Evolutionary conservation across 2,329 filamentous ascomycete species (phyloP), one percentile per base, ranked within the genome.

Genomic region (Alternaria ethzedia): DNA sequence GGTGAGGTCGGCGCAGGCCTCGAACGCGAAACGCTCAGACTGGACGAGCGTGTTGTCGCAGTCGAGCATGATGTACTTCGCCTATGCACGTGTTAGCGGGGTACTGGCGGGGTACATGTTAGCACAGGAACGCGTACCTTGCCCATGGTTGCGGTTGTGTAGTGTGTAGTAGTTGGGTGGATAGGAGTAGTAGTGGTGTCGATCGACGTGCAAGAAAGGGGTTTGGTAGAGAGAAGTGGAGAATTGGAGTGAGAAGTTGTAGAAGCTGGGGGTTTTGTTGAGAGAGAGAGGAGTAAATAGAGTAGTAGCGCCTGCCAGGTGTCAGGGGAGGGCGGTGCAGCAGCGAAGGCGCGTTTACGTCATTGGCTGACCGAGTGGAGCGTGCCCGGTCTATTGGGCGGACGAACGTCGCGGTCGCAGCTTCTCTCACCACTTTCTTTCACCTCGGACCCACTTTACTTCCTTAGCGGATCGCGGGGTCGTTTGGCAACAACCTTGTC

Each of bases 41-140:
- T 96, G 89, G 79, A 96, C 93, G 79, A 97, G 92, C 68, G 94
- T 97, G 87, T 97, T 97, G 88, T 97, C 85, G 81, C 86, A 85
- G 81, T 85, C 83, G 78, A 85, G 82, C 68, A 85, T 82, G 75
- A 85, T 82, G 77, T 84, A 82, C 70, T 83, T 84, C 77, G 81
- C 81, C 80, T 82, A 64, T 23, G 17, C 44, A 56, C 13, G 3
- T 26, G 60, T 75, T 65, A 77, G 72, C 55, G 65, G 57, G 66
- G 67, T 63, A 57, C 60, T 56, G 54, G 68, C 54, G 67, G 71
- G 69, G 66, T 63, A 64, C 59, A 13, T 61, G 45, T 45, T 56
- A 32, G 32, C 44, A 46, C 41, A 59, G 21, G 9, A 43, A 13
- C 63, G 51, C 64, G 57, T 69, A 75, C 75, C 68, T 77, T 77